phyloP scores from a whole-genome alignment of 2,329 filamentous ascomycete species.

The Pochonia chlamydosporia region DNA sequence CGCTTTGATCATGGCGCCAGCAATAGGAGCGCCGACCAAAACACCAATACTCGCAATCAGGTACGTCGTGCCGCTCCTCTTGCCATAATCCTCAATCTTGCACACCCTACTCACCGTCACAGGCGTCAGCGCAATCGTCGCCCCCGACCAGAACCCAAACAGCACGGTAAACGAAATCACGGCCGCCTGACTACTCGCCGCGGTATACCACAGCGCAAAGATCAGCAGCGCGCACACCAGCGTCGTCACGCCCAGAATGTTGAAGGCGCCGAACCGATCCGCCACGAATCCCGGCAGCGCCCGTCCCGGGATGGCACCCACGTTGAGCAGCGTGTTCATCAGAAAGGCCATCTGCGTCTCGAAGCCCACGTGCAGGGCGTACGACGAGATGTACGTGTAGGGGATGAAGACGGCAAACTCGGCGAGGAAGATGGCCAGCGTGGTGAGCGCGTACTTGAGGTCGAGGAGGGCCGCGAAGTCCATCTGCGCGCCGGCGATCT shows the following conservation, averaged over 20 bases:
- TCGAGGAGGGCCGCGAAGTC: slow-evolving; percentile 48
- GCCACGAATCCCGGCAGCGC: slow-evolving; percentile 62
- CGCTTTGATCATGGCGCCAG: slow-evolving; percentile 45
- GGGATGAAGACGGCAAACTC: slow-evolving; percentile 61
- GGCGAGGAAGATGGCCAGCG: slow-evolving; percentile 49
- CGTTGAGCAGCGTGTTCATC: neutral
- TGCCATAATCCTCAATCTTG: slow-evolving; percentile 61
- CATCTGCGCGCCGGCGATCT: slow-evolving; percentile 35
- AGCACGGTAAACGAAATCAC: slow-evolving; percentile 56
- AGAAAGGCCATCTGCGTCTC: slow-evolving; percentile 19
- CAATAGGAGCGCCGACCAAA: slow-evolving; percentile 53
- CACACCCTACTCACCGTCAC: slow-evolving; percentile 69
- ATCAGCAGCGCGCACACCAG: slow-evolving; percentile 29
- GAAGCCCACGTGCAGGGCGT: slow-evolving; percentile 51
- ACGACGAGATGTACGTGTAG: slow-evolving; percentile 63
- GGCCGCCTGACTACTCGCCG: slow-evolving; percentile 31
- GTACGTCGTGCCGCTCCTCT: slow-evolving; percentile 65
- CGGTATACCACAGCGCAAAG: neutral
- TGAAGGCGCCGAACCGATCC: slow-evolving; percentile 64
- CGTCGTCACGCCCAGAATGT: slow-evolving; percentile 58
- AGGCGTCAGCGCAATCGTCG: slow-evolving; percentile 63
- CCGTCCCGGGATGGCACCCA: slow-evolving; percentile 27
- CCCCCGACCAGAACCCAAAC: slow-evolving; percentile 67
- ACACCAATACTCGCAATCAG: slow-evolving; percentile 58
- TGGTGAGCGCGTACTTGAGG: slow-evolving; percentile 44